Evolutionary conservation across 2,329 filamentous ascomycete species (phyloP), one percentile per base, ranked within the genome.

Genomic region (Stachybotrys chlorohalonatus): DNA sequence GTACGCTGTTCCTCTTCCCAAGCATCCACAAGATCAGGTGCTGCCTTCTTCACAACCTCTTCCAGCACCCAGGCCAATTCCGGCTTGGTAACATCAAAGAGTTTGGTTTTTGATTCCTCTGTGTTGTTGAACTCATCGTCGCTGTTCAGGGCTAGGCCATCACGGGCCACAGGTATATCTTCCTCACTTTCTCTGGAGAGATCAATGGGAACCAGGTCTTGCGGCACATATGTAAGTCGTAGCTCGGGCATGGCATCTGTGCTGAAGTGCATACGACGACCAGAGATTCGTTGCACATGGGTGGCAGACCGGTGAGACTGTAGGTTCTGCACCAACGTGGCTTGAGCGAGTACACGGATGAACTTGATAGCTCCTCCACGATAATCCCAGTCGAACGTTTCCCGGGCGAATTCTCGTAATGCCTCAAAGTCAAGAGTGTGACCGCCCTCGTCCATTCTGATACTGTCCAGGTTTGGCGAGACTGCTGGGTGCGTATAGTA

Each of bases 401-500:
- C 85, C 1, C 80, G 79, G 0, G 86, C 81, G 66, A 96, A 96
- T 13, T 80, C 77, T 42, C 93, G 81, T 42, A 99, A 70, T 0
- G 81, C 83, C 5, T 67, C 62, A 4, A 72, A 54, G 7, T 67
- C 61, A 2, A 71, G 59, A 5, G 63, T 60, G 3, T 54, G 55
- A 31, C 59, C 64, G 7, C 57, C 47, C 2, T 60, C 52, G 50
- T 60, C 67, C 15, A 63, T 55, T 7, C 61, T 61, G 11, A 72
- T 58, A 2, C 56, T 46, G 2, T 62, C 62, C 1, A 73, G 52
- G 64, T 31, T 80, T 76, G 8, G 80, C 69, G 92, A 96, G 4
- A 96, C 87, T 1, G 87, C 84, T 0, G 94, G 94, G 64, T 92
- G 85, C 0, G 89, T 93, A 62, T 99, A 99, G 65, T 90, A 96